Conservation (phyloP, 2,329 filamentous ascomycete species). For the Lasiodiplodia citricola region DNA sequence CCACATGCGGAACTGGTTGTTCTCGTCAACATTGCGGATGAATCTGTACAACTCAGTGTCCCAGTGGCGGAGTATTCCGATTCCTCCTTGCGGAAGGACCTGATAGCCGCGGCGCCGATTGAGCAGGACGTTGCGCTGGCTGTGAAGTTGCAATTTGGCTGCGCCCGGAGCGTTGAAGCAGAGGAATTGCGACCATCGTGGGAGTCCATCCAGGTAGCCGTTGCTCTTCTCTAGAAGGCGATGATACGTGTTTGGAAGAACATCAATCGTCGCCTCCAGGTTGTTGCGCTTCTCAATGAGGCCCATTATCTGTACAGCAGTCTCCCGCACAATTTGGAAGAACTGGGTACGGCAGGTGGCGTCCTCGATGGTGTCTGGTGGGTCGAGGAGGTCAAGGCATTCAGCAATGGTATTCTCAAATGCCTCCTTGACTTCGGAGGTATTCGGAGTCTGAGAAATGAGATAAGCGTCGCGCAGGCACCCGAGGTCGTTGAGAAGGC, state of each 20-base stretch:
- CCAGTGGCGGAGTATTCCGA: background rate
- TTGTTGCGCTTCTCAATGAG: background rate
- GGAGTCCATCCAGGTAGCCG: background rate
- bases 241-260: background rate
- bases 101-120: background rate
- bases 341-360: background rate
- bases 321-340: background rate
- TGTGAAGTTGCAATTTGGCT: background rate
- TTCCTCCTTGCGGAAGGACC: background rate
- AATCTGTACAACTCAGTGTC: background rate
- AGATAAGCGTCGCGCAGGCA: background rate
- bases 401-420: background rate
- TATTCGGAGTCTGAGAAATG: background rate
- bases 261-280: background rate
- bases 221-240: background rate
- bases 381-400: background rate
- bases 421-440: background rate
- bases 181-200: conserved; percentile 12
- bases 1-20: background rate
- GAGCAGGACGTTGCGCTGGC: background rate
- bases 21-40: background rate
- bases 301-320: background rate
- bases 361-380: background rate
- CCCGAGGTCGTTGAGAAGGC: background rate
- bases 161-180: background rate